Conservation (phyloP, 805 yeast species). For the Pachysolen tannophilus region DNA sequence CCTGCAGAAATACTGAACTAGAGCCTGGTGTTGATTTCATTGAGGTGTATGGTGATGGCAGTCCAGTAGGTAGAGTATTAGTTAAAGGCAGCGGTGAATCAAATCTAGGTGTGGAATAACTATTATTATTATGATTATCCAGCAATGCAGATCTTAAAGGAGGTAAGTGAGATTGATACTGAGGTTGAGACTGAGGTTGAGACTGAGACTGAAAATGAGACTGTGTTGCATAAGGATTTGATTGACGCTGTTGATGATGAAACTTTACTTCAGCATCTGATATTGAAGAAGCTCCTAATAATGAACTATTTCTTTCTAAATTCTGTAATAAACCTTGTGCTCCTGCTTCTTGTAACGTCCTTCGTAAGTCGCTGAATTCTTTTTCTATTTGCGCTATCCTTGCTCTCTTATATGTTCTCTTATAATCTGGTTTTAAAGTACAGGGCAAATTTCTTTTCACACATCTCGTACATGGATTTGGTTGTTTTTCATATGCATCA, state of each 20-base stretch:
- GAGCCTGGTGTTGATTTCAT: conserved; percentile 2
- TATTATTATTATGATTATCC: conserved; percentile 9
- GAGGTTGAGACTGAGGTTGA: conserved; percentile 10
- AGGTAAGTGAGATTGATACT: conserved; percentile 2
- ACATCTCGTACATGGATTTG: conserved; percentile 81
- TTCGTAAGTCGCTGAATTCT: conserved; percentile 64
- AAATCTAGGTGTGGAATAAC: too few species aligned
- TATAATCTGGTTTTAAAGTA: conserved; percentile 70
- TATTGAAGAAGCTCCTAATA: conserved; percentile 7
- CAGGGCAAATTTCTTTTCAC: conserved; percentile 61
- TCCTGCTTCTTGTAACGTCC: conserved; percentile 29
- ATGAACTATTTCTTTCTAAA: conserved; percentile 6
- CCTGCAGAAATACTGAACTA: conserved; percentile 3
- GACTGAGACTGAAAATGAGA: conserved; percentile 1
- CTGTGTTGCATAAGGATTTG: conserved; percentile 1
- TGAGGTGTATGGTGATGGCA: conserved; percentile 1
- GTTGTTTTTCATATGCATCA: conserved; percentile 72
- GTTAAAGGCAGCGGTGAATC: too few species aligned
- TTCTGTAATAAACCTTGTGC: conserved; percentile 8
- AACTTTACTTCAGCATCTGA: conserved; percentile 7
- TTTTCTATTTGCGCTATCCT: conserved; percentile 74
- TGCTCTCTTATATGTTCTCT: conserved; percentile 85
- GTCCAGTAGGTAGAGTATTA: too few species aligned
- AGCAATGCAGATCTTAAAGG: conserved; percentile 6
- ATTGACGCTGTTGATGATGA: conserved; percentile 5